Base-by-base conservation (phyloP, 352 stramenopile genomes). In the Globisporangium takayamanum region DNA sequence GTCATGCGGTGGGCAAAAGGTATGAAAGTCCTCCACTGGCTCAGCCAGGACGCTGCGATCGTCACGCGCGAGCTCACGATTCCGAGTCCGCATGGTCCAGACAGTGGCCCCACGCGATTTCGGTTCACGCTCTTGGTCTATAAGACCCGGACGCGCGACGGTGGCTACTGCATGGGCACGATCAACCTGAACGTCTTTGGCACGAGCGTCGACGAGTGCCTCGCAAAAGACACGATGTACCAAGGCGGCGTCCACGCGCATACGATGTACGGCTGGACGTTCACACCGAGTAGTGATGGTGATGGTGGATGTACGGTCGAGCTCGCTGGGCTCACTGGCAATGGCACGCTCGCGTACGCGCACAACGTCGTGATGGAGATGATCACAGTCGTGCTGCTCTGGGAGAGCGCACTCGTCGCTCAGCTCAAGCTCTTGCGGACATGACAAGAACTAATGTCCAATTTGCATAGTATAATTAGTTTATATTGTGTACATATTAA, bases 1-100 rank as follows among this genome's bases (percentile, higher is more conserved):
- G 26, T 82, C 18, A 73, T 78, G 68, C 70, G 70, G 16, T 67
- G 66, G 53, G 50, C 62, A 1, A 67, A 76, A 37, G 59, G 67
- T 53, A 82, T 82, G 73, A 79, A 77, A 44, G 61, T 82, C 7
- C 55, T 82, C 1, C 64, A 73, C 47, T 69, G 64, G 30, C 60
- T 82, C 44, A 62, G 57, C 36, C 25, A 26, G 2, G 53, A 72
- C 49, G 65, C 65, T 5, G 60, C 65, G 20, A 36, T 72, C 33
- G 57, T 72, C 28, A 59, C 42, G 5, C 56, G 65, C 10, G 57
- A 68, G 56, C 54, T 72, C 25, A 60, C 62, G n/a, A 72, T 72
- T 53, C 65, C 65, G 11, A 68, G 56, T 16, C 42, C 51, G 33
- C n/a, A 26, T 20, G 60, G 52, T 26, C 41, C 52, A 2, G 60